A percentile compares a stretch with the other conserved stretches of the same genome.
Evolutionary conservation across 306 rosid species (phyloP).

Genomic region (Casuarina cunninghamiana): DNA sequence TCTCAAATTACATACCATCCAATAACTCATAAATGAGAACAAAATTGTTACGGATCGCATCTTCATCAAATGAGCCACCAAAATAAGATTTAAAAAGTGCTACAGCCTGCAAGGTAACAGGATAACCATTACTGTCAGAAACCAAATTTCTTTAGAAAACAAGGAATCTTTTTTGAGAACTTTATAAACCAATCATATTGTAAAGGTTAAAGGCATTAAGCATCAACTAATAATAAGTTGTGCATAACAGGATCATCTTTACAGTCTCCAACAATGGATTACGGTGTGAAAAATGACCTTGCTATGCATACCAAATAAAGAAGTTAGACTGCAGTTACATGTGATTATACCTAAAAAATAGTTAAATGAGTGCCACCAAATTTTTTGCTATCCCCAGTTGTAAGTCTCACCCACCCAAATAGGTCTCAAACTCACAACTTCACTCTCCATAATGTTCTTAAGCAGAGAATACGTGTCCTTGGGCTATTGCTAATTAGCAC

Average conservation of each 20-base stretch:
- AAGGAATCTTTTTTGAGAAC: not conserved
- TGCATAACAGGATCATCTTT: not conserved
- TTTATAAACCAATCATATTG: not conserved
- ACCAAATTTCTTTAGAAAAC: not conserved
- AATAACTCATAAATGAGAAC: constrained; percentile 95
- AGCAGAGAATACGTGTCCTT: not conserved
- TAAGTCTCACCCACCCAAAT: not conserved
- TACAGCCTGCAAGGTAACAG: constrained; percentile 67
- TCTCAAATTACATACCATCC: constrained; percentile 62
- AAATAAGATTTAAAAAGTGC: constrained; percentile 93
- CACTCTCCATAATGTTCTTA: not conserved
- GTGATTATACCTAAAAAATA: not conserved
- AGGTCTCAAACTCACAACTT: not conserved
- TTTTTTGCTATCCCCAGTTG: not conserved
- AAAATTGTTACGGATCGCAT: constrained; percentile 97
- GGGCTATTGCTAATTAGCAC: not conserved
- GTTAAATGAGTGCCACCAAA: not conserved
- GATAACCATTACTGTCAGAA: constrained; percentile 21
- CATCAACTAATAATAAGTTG: not conserved
- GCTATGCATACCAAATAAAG: too few species aligned
- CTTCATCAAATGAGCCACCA: constrained; percentile 99
- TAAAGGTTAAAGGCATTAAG: not conserved
- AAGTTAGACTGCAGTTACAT: too few species aligned
- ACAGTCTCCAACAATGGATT: not conserved
- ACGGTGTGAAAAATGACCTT: not conserved